A percentile compares a stretch with the other conserved stretches of the same genome.
Evolutionary conservation across 305 asterid genomes (phyloP).

Genomic region (Fraxinus sp.): DNA sequence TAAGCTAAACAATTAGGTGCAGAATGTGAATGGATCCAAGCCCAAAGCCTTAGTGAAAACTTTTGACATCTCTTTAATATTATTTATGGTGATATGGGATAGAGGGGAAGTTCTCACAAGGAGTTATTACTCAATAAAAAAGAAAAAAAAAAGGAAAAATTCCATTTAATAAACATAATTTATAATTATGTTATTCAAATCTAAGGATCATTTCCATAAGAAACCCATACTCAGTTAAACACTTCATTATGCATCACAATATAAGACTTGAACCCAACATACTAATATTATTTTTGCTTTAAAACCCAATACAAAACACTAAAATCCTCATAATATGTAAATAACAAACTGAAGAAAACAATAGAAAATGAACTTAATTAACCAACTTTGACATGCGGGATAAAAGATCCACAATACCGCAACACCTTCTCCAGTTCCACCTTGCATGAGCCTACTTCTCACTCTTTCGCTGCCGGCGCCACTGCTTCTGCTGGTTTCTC

Average conservation of each 20-base stretch:
- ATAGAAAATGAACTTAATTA: not conserved
- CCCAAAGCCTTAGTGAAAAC: not conserved
- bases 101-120: not conserved
- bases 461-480: slow-evolving; percentile 21
- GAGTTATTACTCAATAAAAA: not conserved
- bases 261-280: slow-evolving; percentile 13
- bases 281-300: slow-evolving; percentile 20
- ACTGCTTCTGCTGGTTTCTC: slow-evolving; percentile 21
- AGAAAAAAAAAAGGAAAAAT: not conserved
- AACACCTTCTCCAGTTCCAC: not conserved
- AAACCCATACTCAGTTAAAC: slow-evolving; percentile 20
- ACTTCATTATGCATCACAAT: slow-evolving; percentile 1
- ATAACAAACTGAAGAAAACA: not conserved
- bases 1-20: not conserved
- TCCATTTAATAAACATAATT: not conserved
- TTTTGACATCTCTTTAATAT: not conserved
- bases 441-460: not conserved
- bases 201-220: slow-evolving; percentile 22
- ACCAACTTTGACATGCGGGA: slow-evolving; percentile 22
- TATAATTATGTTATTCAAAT: slow-evolving; percentile 15
- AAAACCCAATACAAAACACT: slow-evolving; percentile 18
- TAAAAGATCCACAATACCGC: slow-evolving; percentile 15
- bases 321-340: not conserved
- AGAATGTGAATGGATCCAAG: not conserved
- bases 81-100: not conserved